Conservation (phyloP, 2,329 filamentous ascomycete species). For the Paecilomyces formosus region DNA sequence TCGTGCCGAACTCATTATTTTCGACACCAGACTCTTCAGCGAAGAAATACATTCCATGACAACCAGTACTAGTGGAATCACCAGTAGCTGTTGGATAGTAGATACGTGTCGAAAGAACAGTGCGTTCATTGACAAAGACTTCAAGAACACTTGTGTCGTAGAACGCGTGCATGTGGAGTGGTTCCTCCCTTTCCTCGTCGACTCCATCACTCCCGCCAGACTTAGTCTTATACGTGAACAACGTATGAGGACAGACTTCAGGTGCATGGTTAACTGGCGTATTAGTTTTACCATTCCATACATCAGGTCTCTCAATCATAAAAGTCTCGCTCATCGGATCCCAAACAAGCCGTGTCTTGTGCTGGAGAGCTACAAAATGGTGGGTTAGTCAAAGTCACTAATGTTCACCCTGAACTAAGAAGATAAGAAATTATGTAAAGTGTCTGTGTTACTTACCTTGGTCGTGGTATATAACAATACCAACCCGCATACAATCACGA, state of each 20-base stretch:
- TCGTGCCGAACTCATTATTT: neutral
- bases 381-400: neutral
- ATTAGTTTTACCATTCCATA: slow-evolving; percentile 19
- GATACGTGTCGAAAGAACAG: slow-evolving; percentile 33
- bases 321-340: slow-evolving; percentile 32
- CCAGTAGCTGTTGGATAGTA: slow-evolving; percentile 14
- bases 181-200: slow-evolving; percentile 21
- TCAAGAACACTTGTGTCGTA: slow-evolving; percentile 39
- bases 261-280: slow-evolving; percentile 27
- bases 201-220: neutral
- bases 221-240: slow-evolving; percentile 29
- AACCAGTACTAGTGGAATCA: slow-evolving; percentile 2
- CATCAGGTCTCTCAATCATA: slow-evolving; percentile 27
- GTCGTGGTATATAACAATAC: slow-evolving; percentile 21
- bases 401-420: neutral
- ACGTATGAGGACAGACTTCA: slow-evolving; percentile 38
- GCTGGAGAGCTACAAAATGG: slow-evolving; percentile 15
- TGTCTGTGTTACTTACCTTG: slow-evolving; percentile 6
- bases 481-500: slow-evolving; percentile 17
- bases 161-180: slow-evolving; percentile 34
- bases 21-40: slow-evolving; percentile 6
- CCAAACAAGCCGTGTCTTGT: slow-evolving; percentile 35
- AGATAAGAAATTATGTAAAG: neutral
- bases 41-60: slow-evolving; percentile 14
- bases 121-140: slow-evolving; percentile 40